These are phyloP conservation scores for Penicillium cinerascens DNA, from an alignment of 495 filamentous ascomycete species.

Conservation along the genomic window DNA sequence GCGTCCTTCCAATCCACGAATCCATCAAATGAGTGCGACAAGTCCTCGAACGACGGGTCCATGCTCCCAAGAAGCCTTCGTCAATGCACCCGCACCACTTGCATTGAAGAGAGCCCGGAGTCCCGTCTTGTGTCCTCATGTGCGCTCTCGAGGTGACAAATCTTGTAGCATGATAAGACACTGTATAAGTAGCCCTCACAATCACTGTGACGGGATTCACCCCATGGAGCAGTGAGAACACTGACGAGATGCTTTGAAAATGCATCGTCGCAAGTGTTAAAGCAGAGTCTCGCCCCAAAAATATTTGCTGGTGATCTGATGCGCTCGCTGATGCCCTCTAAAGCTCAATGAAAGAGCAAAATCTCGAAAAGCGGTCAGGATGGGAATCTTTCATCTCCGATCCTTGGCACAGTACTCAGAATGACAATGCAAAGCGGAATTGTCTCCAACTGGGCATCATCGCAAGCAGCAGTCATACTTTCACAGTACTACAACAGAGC, in stretches of 20 bases:
- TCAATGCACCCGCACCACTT: constrained; percentile 4
- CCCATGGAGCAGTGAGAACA: constrained; percentile 15
- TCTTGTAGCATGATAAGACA: neutral
- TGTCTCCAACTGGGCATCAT: constrained; percentile 9
- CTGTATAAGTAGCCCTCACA: neutral
- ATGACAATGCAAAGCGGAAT: constrained; percentile 22
- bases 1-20: constrained; percentile 1
- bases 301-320: constrained; percentile 50
- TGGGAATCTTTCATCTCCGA: constrained; percentile 25
- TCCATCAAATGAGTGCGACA: constrained; percentile 8
- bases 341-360: constrained; percentile 24
- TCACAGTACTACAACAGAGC: constrained; percentile 41
- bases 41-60: constrained; percentile 12
- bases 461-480: constrained; percentile 20
- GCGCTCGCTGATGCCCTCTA: constrained; percentile 57
- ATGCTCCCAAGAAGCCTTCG: constrained; percentile 1
- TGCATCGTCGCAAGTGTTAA: neutral
- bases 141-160: constrained; percentile 3
- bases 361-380: constrained; percentile 19
- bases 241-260: constrained; percentile 1
- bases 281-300: neutral
- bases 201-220: constrained; percentile 23
- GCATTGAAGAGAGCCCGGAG: constrained; percentile 9
- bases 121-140: constrained; percentile 8
- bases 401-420: constrained; percentile 38